Percentiles rank a stretch among this genome's conserved stretches.
phyloP scores from a whole-genome alignment of 805 yeast genomes.

The Saturnispora serradocipensis region DNA sequence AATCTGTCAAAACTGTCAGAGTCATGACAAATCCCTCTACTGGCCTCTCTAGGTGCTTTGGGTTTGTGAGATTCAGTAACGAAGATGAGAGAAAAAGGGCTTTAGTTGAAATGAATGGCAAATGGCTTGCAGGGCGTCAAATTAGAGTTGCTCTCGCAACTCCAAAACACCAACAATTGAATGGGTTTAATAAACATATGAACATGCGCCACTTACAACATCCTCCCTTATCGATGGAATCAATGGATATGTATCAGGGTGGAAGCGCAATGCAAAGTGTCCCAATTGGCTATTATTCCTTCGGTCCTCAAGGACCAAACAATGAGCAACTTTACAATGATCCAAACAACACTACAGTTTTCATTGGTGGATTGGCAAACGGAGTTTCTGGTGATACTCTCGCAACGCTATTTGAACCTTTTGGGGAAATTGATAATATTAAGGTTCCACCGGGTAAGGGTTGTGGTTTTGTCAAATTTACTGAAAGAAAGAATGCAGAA shows the following conservation, averaged over 20 bases:
- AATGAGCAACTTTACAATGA: slow-evolving; percentile 27
- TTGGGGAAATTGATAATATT: slow-evolving; percentile 60
- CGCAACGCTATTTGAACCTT: slow-evolving; percentile 55
- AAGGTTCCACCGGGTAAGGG: slow-evolving; percentile 74
- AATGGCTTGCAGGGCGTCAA: slow-evolving; percentile 71
- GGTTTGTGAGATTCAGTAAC: slow-evolving; percentile 67
- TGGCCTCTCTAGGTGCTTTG: slow-evolving; percentile 71
- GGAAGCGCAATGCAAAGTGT: slow-evolving; percentile 16
- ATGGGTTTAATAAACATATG: slow-evolving; percentile 10
- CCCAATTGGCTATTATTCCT: slow-evolving; percentile 20
- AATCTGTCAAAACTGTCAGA: slow-evolving; percentile 66
- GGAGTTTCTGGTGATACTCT: slow-evolving; percentile 56
- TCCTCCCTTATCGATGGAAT: slow-evolving; percentile 3
- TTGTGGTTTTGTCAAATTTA: slow-evolving; percentile 68
- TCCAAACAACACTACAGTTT: slow-evolving; percentile 70
- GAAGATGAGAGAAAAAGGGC: slow-evolving; percentile 64
- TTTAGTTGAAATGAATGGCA: slow-evolving; percentile 66
- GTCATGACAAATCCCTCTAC: slow-evolving; percentile 82
- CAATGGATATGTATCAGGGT: slow-evolving; percentile 11
- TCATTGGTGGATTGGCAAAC: slow-evolving; percentile 58
- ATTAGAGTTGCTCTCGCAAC: slow-evolving; percentile 73
- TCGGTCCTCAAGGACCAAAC: background rate
- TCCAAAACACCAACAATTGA: slow-evolving; percentile 41
- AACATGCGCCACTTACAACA: slow-evolving; percentile 1
- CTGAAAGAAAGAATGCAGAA: slow-evolving; percentile 63